Evolutionary conservation across 495 filamentous ascomycete species (phyloP).

Genomic region (Emericellopsis terricola): DNA sequence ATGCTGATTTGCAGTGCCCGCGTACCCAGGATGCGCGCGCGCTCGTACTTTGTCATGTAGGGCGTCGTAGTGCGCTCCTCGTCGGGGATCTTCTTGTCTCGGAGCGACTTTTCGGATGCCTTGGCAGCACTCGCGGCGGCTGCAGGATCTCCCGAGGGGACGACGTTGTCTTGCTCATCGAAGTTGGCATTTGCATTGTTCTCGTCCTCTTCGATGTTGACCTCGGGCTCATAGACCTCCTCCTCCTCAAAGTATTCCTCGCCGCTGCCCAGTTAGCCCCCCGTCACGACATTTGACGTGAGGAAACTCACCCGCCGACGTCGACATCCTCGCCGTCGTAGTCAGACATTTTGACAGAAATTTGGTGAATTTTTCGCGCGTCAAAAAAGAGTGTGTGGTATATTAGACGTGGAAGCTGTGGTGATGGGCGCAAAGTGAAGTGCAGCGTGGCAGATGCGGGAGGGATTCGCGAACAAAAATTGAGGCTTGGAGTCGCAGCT

Average conservation of each 20-base stretch:
- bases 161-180: conserved; percentile 35
- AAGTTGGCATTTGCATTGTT: conserved; percentile 31
- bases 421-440: too few species aligned
- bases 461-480: too few species aligned
- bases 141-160: conserved; percentile 59
- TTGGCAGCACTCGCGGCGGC: conserved; percentile 38
- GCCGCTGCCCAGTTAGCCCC: conserved; percentile 12
- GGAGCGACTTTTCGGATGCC: conserved; percentile 35
- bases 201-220: conserved; percentile 41
- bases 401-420: too few species aligned
- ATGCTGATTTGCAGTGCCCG: conserved; percentile 94
- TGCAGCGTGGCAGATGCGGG: too few species aligned
- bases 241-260: conserved; percentile 38
- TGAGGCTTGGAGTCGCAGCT: too few species aligned
- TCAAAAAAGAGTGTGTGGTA: too few species aligned
- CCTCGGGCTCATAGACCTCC: conserved; percentile 49
- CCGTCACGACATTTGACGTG: too few species aligned
- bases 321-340: conserved; percentile 57
- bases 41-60: conserved; percentile 99
- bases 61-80: conserved; percentile 85
- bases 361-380: background rate
- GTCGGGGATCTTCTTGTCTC: conserved; percentile 79
- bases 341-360: conserved; percentile 56
- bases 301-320: conserved; percentile 13
- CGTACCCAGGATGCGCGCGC: conserved; percentile 80